Conservation (phyloP, 2,329 filamentous ascomycete genomes). For the Neoascochyta sp. region DNA sequence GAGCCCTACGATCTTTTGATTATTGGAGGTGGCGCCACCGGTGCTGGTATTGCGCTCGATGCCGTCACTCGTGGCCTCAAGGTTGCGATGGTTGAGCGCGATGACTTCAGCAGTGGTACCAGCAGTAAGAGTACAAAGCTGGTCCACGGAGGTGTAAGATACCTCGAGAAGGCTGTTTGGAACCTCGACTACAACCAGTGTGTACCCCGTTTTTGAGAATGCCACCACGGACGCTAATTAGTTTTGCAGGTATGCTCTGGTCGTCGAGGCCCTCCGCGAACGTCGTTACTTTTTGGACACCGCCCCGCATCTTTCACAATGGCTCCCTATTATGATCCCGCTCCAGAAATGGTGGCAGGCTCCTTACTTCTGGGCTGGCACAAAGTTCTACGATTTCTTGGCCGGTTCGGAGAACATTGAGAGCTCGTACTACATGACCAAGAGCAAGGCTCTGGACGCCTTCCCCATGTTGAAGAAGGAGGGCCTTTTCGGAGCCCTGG, state of each 20-base stretch:
- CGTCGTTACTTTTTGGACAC: conserved; percentile 80
- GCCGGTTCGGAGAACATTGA: conserved; percentile 85
- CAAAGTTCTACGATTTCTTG: conserved; percentile 80
- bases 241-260: conserved; percentile 58
- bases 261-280: conserved; percentile 77
- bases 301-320: conserved; percentile 74
- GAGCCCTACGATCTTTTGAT: conserved; percentile 72
- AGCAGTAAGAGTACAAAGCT: conserved; percentile 86
- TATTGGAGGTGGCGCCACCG: conserved; percentile 76
- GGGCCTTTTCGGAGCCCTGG: conserved; percentile 73
- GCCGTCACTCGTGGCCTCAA: conserved; percentile 74
- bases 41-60: conserved; percentile 75
- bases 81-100: conserved; percentile 76
- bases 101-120: conserved; percentile 78
- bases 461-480: conserved; percentile 86
- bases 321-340: conserved; percentile 80
- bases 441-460: conserved; percentile 78
- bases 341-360: conserved; percentile 81
- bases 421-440: conserved; percentile 82
- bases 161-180: conserved; percentile 82
- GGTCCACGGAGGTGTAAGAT: conserved; percentile 79
- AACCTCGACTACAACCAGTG: conserved; percentile 79
- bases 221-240: too few relatives aligned
- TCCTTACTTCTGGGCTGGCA: conserved; percentile 73
- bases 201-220: too few relatives aligned